These are phyloP conservation scores for Parmelia sp. DNA, from an alignment of 495 filamentous ascomycete genomes.

Conservation along the genomic window DNA sequence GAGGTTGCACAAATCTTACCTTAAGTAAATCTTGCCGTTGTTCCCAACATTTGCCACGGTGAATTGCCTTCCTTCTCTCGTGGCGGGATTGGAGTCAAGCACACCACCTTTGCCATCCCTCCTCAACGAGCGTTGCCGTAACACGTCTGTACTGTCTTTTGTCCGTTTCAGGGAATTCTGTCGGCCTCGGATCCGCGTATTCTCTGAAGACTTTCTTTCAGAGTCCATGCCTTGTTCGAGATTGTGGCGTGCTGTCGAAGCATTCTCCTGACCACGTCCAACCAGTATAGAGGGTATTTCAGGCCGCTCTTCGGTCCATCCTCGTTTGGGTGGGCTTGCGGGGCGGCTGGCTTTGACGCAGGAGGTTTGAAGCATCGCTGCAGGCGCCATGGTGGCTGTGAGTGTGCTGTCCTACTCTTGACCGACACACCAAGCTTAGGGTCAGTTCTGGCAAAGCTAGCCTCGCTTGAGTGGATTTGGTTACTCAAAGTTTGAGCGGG, in stretches of 20 bases:
- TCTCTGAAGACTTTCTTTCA: slow-evolving; percentile 17
- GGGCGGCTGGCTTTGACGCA: not conserved
- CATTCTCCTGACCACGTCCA: slow-evolving; percentile 23
- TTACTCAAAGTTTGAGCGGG: not conserved
- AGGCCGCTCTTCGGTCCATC: slow-evolving; percentile 21
- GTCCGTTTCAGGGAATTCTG: slow-evolving; percentile 36
- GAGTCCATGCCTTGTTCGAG: slow-evolving; percentile 23
- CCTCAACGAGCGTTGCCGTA: slow-evolving; percentile 40
- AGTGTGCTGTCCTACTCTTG: not conserved
- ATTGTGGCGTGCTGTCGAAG: slow-evolving; percentile 23
- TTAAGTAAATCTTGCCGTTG: slow-evolving; percentile 88
- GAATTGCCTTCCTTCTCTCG: slow-evolving; percentile 66
- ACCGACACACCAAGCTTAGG: not conserved
- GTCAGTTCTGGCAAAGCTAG: not conserved
- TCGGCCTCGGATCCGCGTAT: slow-evolving; percentile 16
- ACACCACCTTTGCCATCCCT: slow-evolving; percentile 33
- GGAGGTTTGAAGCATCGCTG: slow-evolving; percentile 6
- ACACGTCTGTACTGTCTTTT: slow-evolving; percentile 44
- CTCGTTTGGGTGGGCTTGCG: slow-evolving; percentile 20
- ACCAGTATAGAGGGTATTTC: slow-evolving; percentile 21
- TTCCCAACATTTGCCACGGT: slow-evolving; percentile 91
- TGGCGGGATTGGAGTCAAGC: slow-evolving; percentile 32
- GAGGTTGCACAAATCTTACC: slow-evolving; percentile 50
- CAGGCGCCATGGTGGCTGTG: slow-evolving; percentile 16
- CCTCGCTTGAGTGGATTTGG: not conserved